phyloP scores from a whole-genome alignment of 345 rosid species.

The Melastoma malabathricum region DNA sequence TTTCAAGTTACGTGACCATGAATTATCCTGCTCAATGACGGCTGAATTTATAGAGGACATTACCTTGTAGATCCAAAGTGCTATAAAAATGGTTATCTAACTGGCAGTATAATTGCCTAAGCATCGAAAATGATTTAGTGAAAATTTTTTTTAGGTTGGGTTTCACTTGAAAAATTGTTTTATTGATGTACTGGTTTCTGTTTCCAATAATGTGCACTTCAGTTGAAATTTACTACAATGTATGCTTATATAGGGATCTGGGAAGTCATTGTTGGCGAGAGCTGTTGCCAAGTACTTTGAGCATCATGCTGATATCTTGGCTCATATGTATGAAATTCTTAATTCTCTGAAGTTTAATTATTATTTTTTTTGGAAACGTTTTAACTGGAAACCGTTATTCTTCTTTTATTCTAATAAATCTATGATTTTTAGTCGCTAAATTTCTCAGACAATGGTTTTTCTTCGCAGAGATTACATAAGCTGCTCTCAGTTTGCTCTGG shows the following conservation, averaged over 20 bases:
- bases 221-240: background rate
- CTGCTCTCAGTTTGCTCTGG: constrained; percentile 67
- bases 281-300: constrained; percentile 74
- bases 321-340: constrained; percentile 51
- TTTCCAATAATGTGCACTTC: background rate
- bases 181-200: too few relatives aligned
- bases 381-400: too few relatives aligned
- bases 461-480: constrained; percentile 47
- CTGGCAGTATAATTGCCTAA: too few relatives aligned
- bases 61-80: too few relatives aligned
- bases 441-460: background rate
- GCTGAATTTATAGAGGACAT: too few relatives aligned
- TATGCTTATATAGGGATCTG: constrained; percentile 66
- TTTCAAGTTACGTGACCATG: too few relatives aligned
- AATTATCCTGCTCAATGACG: too few relatives aligned
- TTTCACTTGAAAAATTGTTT: too few relatives aligned
- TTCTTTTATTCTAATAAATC: too few relatives aligned
- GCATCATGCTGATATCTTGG: constrained; percentile 51
- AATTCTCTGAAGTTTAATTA: background rate
- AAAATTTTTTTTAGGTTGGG: too few relatives aligned
- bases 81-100: too few relatives aligned
- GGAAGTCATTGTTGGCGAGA: constrained; percentile 73
- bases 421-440: background rate
- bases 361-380: background rate
- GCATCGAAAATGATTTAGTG: too few relatives aligned